phyloP scores from a whole-genome alignment of 306 rosid genomes.

The Trifolium dubium region DNA sequence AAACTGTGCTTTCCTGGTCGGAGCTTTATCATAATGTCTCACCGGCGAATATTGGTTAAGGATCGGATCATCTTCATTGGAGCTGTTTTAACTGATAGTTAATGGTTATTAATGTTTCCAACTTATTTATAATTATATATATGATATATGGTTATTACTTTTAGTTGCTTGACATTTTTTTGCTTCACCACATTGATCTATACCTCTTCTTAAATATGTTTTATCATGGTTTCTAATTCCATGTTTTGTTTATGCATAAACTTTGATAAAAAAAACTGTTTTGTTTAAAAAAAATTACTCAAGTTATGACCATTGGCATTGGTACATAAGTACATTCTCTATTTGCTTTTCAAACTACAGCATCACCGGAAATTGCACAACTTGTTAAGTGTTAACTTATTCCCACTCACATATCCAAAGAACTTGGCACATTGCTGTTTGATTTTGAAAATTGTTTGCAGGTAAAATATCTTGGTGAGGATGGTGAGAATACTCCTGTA shows the following conservation, averaged over 20 bases:
- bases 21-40: not conserved
- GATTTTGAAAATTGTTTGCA: conserved; percentile 47
- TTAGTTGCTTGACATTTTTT: not conserved
- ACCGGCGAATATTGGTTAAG: not conserved
- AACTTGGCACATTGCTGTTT: conserved; percentile 25
- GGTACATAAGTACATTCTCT: conserved; percentile 6
- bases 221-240: too few relatives aligned
- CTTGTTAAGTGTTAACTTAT: conserved; percentile 22
- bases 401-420: conserved; percentile 10
- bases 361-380: not conserved
- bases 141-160: not conserved
- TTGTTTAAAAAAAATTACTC: too few relatives aligned
- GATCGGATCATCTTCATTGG: not conserved
- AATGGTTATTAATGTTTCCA: not conserved
- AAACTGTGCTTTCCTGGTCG: not conserved
- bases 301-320: conserved; percentile 21
- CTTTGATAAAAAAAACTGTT: conserved; percentile 5
- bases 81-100: conserved; percentile 6
- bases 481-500: conserved; percentile 75
- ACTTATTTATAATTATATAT: not conserved
- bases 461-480: conserved; percentile 98
- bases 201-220: not conserved
- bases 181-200: conserved; percentile 1
- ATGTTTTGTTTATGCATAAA: not conserved
- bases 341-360: conserved; percentile 27